Evolutionary conservation across 495 filamentous ascomycete species (phyloP).

Genomic region (Talaromyces ruber): DNA sequence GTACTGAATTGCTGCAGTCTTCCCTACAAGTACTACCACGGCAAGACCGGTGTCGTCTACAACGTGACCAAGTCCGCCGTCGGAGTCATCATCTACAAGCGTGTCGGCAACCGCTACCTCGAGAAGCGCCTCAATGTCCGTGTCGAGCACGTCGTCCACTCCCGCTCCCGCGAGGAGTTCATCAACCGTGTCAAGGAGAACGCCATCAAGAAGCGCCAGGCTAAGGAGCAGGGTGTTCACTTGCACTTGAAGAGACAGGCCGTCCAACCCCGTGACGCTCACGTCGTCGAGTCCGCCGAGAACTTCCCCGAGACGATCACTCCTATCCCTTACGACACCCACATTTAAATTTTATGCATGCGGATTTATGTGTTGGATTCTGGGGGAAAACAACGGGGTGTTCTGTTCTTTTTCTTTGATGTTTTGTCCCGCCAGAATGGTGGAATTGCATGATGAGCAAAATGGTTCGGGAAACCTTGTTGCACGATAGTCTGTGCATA

Average conservation of each 20-base stretch:
- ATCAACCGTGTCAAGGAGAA: conserved; percentile 93
- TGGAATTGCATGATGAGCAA: conserved; percentile 35
- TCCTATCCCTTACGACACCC: conserved; percentile 93
- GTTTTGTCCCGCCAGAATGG: conserved; percentile 24
- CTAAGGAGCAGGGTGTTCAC: conserved; percentile 78
- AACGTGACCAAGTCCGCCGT: conserved; percentile 94
- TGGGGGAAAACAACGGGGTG: conserved; percentile 27
- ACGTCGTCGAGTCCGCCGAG: conserved; percentile 65
- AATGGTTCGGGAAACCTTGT: conserved; percentile 12
- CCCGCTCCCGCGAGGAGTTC: conserved; percentile 92
- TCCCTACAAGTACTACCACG: conserved; percentile 99
- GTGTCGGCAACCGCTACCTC: conserved; percentile 94
- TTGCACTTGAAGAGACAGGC: conserved; percentile 90
- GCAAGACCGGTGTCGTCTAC: conserved; percentile 96
- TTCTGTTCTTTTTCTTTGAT: conserved; percentile 37
- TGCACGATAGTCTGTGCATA: conserved; percentile 41
- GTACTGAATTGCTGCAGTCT: conserved; percentile 50
- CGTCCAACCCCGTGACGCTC: conserved; percentile 64
- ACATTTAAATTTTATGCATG: conserved; percentile 58
- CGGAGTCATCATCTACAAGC: conserved; percentile 98
- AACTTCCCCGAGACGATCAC: conserved; percentile 84
- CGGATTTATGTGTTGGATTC: conserved; percentile 12
- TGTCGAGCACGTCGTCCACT: conserved; percentile 92
- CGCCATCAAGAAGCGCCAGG: conserved; percentile 80
- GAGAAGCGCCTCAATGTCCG: conserved; percentile 99